Evolutionary conservation across 2,329 filamentous ascomycete genomes (phyloP).

Genomic region (Arthrobotrys pseudoclavata): DNA sequence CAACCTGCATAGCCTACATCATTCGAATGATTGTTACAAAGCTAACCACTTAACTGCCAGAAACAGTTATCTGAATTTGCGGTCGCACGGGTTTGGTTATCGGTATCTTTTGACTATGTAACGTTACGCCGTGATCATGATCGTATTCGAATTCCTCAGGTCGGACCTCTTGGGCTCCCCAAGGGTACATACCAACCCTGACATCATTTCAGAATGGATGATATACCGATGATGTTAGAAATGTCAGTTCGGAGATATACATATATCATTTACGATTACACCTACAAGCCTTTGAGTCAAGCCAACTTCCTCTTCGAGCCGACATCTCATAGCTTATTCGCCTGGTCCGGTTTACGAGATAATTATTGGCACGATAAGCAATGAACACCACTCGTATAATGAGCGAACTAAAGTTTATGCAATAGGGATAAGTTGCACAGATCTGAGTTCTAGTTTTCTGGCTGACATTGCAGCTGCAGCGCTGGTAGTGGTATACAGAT

Average conservation of each 20-base stretch:
- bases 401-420: slow-evolving; percentile 3
- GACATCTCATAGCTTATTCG: neutral
- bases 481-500: neutral
- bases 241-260: neutral
- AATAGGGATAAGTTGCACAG: slow-evolving; percentile 9
- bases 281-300: neutral
- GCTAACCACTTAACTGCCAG: no score
- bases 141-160: neutral
- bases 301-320: neutral
- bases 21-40: no score
- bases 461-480: slow-evolving; percentile 9
- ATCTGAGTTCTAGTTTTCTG: slow-evolving; percentile 6
- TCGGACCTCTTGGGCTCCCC: neutral
- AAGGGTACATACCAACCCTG: neutral
- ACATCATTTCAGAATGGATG: no score
- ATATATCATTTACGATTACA: slow-evolving; percentile 1
- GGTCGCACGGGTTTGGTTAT: no score
- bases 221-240: no score
- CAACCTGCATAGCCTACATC: no score
- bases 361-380: slow-evolving; percentile 10
- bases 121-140: neutral
- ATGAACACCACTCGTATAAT: neutral
- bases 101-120: neutral
- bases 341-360: neutral
- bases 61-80: no score